phyloP scores from a whole-genome alignment of 345 rosid genomes.

The Eucalyptus grandis region DNA sequence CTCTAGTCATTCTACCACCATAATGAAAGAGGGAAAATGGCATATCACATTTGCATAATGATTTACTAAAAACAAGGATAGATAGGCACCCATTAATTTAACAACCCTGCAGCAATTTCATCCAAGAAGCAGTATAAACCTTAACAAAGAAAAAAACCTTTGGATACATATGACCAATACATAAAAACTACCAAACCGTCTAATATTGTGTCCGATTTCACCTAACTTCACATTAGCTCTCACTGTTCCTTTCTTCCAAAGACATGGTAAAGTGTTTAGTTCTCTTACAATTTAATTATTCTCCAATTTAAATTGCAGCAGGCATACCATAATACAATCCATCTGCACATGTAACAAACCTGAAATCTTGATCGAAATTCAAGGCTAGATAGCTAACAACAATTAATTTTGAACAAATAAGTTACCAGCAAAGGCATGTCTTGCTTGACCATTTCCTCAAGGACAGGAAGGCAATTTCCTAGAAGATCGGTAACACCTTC shows the following conservation, averaged over 20 bases:
- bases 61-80: not conserved
- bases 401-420: not conserved
- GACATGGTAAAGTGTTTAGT: not conserved
- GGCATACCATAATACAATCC: not conserved
- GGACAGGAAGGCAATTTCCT: slow-evolving; percentile 79
- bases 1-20: not conserved
- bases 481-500: slow-evolving; percentile 91
- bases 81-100: not conserved
- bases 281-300: not conserved
- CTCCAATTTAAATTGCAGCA: not conserved
- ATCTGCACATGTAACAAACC: not conserved
- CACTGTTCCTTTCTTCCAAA: not conserved
- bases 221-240: not conserved
- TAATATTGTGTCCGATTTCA: not conserved
- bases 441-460: slow-evolving; percentile 84
- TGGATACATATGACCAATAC: not conserved
- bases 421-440: slow-evolving; percentile 86
- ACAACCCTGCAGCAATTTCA: not conserved
- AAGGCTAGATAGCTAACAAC: not conserved
- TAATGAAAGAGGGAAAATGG: not conserved
- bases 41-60: not conserved
- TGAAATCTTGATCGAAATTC: not conserved
- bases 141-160: not conserved
- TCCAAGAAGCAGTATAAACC: not conserved
- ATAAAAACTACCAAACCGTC: not conserved